Evolutionary conservation across 1,284 basidiomycete species (phyloP), one percentile per base, ranked within the genome.

Genomic region (Calocybe gambosa): DNA sequence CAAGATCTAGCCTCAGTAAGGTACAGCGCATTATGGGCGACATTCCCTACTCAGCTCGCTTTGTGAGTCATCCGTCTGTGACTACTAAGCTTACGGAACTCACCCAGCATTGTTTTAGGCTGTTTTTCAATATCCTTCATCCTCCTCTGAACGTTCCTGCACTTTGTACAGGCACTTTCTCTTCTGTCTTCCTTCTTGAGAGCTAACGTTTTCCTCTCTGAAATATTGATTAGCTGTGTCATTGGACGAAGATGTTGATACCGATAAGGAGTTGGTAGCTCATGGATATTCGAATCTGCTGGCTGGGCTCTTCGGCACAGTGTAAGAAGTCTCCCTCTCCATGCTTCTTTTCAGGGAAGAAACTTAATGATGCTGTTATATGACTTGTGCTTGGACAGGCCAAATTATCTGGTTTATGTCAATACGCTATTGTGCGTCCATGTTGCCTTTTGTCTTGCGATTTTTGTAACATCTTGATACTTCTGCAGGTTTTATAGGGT

Each of bases 141-240:
- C 94, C 96, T 8, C 93, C 92, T 31, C 70, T 95, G 44, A 95
- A 95, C 55, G 89, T 97, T 1, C 95, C 95, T 2, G 93, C 94
- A 5, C 72, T 99, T 8, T 86, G 93, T 77, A 55, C 43, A 72
- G 54, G 42, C 26, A 16, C 39, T 36, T 39, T 36, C 25, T 33
- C 42, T 33, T 26, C 7, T 37, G 9, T 26, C n/a, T 26, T 26
- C 9, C 9, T 26, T 26, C 25, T 26, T n/a, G n/a, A n/a, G n/a
- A n/a, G n/a, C n/a, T n/a, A n/a, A n/a, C n/a, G n/a, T n/a, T n/a
- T n/a, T n/a, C n/a, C n/a, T n/a, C n/a, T 26, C 9, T 26, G 25
- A 5, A 9, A 26, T 9, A 26, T 5, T 26, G 25, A 33, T 10
- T 43, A 87, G 87, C 86, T 40, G 89, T 99, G n/a, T 94, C 91